Evolutionary conservation across 2,329 filamentous ascomycete genomes (phyloP).

Genomic region (Botryotinia calthae): DNA sequence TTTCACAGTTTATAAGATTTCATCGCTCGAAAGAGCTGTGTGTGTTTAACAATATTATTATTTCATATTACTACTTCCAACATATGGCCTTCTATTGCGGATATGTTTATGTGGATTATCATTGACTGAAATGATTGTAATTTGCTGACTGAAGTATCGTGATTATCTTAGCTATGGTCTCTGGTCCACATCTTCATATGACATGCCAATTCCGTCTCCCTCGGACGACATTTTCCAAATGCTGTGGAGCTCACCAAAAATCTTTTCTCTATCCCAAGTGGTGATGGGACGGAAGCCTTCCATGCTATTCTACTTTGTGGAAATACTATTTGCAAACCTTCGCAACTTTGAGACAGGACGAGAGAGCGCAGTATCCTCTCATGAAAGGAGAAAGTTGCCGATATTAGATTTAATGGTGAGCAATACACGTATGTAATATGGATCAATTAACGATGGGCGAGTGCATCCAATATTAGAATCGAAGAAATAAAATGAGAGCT

Average conservation of each 20-base stretch:
- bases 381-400: not conserved
- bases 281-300: not conserved
- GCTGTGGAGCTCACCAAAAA: not conserved
- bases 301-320: not conserved
- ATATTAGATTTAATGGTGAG: no score
- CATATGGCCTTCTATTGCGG: not conserved
- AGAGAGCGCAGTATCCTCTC: not conserved
- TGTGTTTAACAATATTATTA: not conserved
- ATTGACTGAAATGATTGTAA: not conserved
- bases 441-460: not conserved
- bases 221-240: not conserved
- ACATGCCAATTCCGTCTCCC: not conserved
- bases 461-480: not conserved
- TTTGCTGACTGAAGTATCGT: not conserved
- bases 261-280: not conserved
- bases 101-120: not conserved
- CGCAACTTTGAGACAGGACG: not conserved
- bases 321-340: not conserved
- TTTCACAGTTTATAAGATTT: not conserved
- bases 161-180: not conserved
- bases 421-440: not conserved
- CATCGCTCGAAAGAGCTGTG: slow-evolving; percentile 3
- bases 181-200: not conserved
- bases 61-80: not conserved
- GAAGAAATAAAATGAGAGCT: not conserved